phyloP scores from a whole-genome alignment of 345 rosid species.

The Theobroma cacao region DNA sequence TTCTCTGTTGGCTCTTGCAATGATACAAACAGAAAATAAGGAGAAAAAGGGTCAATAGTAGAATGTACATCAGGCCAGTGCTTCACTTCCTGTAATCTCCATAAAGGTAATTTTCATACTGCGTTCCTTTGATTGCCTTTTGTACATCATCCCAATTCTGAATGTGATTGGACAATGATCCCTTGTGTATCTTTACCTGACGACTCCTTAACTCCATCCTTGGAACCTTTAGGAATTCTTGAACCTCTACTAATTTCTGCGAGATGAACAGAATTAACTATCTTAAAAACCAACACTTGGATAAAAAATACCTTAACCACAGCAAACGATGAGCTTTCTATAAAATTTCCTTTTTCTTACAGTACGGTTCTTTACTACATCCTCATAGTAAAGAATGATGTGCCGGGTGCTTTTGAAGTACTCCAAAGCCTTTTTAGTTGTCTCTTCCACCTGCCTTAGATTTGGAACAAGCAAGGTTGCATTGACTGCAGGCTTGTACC shows the following conservation, averaged over 20 bases:
- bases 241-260: slow-evolving; percentile 77
- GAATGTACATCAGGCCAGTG: slow-evolving; percentile 25
- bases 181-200: slow-evolving; percentile 95
- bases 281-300: not conserved
- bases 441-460: slow-evolving; percentile 69
- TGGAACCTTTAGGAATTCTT: slow-evolving; percentile 86
- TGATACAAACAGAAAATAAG: slow-evolving; percentile 13
- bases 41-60: slow-evolving; percentile 10
- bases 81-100: slow-evolving; percentile 56
- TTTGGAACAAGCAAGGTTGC: slow-evolving; percentile 54
- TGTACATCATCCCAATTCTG: slow-evolving; percentile 80
- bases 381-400: slow-evolving; percentile 82
- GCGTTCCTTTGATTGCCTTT: slow-evolving; percentile 61
- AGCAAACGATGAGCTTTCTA: not conserved
- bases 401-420: slow-evolving; percentile 83
- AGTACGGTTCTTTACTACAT: slow-evolving; percentile 74
- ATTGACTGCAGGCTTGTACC: slow-evolving; percentile 76
- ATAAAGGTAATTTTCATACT: slow-evolving; percentile 50
- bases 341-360: slow-evolving; percentile 39
- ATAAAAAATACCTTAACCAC: not conserved
- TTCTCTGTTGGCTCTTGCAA: slow-evolving; percentile 32
- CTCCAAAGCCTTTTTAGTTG: slow-evolving; percentile 66
- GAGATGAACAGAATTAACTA: not conserved
- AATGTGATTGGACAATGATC: slow-evolving; percentile 58
- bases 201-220: slow-evolving; percentile 63